These are phyloP conservation scores for Aspergillus panamensis DNA, from an alignment of 495 filamentous ascomycete genomes.

Conservation along the genomic window DNA sequence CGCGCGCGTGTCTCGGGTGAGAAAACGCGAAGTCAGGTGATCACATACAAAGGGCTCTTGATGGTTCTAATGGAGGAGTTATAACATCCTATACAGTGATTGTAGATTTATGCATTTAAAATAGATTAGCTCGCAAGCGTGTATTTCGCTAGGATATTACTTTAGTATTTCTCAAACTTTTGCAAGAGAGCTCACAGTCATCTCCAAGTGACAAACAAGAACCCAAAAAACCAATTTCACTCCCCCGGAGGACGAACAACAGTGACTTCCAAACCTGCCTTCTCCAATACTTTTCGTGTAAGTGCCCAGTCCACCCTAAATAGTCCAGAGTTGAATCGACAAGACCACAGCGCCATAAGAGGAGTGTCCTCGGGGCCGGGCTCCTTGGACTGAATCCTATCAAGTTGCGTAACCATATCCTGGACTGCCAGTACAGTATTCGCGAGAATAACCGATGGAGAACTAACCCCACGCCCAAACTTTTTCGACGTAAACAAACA, in stretches of 20 bases:
- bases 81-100: not conserved
- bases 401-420: conserved; percentile 36
- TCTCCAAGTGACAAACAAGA: not conserved
- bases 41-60: not conserved
- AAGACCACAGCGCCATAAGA: conserved; percentile 31
- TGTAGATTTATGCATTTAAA: not conserved
- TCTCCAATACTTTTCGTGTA: conserved; percentile 24
- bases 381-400: conserved; percentile 10
- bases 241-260: conserved; percentile 25
- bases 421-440: conserved; percentile 38
- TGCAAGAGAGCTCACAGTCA: not conserved
- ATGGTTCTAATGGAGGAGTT: too few species aligned
- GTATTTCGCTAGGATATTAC: too few species aligned
- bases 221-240: not conserved
- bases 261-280: conserved; percentile 23
- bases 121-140: too few species aligned
- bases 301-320: conserved; percentile 40
- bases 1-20: conserved; percentile 8
- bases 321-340: conserved; percentile 44
- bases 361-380: not conserved
- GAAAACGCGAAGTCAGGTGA: conserved; percentile 40
- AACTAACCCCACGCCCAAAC: conserved; percentile 30
- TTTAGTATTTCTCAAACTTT: not conserved
- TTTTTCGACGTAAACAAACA: conserved; percentile 45
- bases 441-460: conserved; percentile 31